These are phyloP conservation scores for Mycena rosella DNA, from an alignment of 768 basidiomycete species.

Conservation along the genomic window DNA sequence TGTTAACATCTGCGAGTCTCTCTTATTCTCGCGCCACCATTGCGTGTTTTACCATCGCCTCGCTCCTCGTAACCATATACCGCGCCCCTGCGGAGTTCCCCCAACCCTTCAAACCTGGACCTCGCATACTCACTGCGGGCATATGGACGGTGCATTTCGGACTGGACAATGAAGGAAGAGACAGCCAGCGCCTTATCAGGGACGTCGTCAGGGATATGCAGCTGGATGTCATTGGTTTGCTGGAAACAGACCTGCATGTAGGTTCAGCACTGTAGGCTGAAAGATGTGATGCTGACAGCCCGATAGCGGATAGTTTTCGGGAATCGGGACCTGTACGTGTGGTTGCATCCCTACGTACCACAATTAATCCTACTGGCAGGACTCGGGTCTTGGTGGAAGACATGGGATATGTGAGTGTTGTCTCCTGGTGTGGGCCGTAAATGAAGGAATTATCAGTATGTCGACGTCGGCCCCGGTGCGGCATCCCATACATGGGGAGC, in stretches of 20 bases:
- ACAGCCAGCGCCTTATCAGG: conserved; percentile 78
- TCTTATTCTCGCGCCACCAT: conserved; percentile 51
- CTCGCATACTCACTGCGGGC: conserved; percentile 81
- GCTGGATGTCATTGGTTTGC: conserved; percentile 85
- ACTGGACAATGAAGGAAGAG: conserved; percentile 76
- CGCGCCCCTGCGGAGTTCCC: conserved; percentile 64
- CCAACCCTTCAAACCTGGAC: conserved; percentile 70
- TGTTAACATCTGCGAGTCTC: conserved; percentile 28
- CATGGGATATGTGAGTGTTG: conserved; percentile 76
- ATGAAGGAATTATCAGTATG: conserved; percentile 64
- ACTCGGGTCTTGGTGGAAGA: conserved; percentile 84
- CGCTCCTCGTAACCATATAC: conserved; percentile 67
- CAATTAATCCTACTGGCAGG: conserved; percentile 51
- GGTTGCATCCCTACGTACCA: not conserved
- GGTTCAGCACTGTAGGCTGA: conserved; percentile 42
- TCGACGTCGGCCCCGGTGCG: conserved; percentile 91
- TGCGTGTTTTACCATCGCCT: conserved; percentile 56
- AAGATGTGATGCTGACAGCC: not conserved
- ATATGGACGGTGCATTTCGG: conserved; percentile 97
- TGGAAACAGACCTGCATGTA: conserved; percentile 91
- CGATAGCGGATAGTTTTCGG: conserved; percentile 79
- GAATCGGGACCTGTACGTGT: conserved; percentile 80
- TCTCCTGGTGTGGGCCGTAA: not conserved
- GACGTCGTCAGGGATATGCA: conserved; percentile 81
- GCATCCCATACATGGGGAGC: conserved; percentile 94